Evolutionary conservation across 306 rosid genomes (phyloP).

Genomic region (Dryas octopetala): DNA sequence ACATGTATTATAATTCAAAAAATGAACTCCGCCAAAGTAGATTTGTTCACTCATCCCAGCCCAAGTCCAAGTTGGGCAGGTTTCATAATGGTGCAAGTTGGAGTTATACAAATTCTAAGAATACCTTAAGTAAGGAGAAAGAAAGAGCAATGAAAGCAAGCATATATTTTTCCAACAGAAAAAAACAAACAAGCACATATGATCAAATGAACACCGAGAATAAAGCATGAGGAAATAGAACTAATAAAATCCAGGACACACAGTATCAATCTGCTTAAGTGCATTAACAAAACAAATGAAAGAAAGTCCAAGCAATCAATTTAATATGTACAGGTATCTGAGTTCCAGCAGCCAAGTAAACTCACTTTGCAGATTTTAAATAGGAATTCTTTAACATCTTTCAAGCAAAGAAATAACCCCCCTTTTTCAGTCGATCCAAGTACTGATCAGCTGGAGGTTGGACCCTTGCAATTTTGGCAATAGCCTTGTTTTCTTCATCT

Average conservation of each 20-base stretch:
- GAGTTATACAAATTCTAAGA: background rate
- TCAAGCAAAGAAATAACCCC: conserved; percentile 36
- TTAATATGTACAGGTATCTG: background rate
- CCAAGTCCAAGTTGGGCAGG: no score
- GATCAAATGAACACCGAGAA: background rate
- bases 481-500: conserved; percentile 41
- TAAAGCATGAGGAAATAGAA: background rate
- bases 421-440: conserved; percentile 20
- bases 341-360: background rate
- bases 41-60: no score
- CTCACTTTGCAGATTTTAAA: background rate
- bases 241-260: background rate
- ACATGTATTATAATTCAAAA: no score
- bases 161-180: background rate
- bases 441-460: conserved; percentile 24
- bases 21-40: no score
- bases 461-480: conserved; percentile 32
- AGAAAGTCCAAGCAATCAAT: background rate
- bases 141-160: background rate
- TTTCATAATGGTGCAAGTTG: background rate
- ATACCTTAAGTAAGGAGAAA: background rate
- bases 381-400: background rate
- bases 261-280: background rate
- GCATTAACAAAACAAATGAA: background rate
- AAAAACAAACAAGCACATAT: no score